Base-by-base conservation (phyloP, 2,329 filamentous ascomycete genomes). In the Apiospora phragmitis region DNA sequence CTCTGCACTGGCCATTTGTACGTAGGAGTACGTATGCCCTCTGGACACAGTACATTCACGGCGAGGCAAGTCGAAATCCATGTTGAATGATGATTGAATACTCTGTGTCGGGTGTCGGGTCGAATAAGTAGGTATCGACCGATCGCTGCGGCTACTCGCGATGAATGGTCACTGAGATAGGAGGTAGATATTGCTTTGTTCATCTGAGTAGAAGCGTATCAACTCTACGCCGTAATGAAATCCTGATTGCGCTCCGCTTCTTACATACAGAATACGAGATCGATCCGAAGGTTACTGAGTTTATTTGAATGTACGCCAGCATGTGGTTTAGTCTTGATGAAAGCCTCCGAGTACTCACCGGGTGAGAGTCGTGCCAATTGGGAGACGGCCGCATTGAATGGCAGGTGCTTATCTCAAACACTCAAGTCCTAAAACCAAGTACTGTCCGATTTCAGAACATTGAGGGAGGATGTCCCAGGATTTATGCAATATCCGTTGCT, bases 11-110 rank as follows among this genome's bases (percentile, higher is more conserved):
- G 26, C 32, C 9, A 59, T 47, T 29, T 67, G 38, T 24, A 71
- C 49, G 47, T 47, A 71, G n/a, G 68, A 71, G 26, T 71, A 71
- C 18, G 7, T 66, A 32, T 69, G 47, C 35, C 68, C 65, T 87
- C 86, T 59, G 29, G 51, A 59, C 6, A 59, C 51, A 21, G 16
- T n/a, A 21, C 35, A 59, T 3, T 59, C 16, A 9, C 18, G 51
- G 6, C 51, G 51, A 59, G 29, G 51, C 16, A 59, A 32, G 26
- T 35, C 4, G 51, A 59, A 59, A n/a, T 59, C 29, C 51, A 59
- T 59, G 16, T 7, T 35, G 29, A 59, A 35, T 35, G 29, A 18
- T 35, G 16, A 35, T 8, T 51, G 47, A 14, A 14, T 51, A 3
- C 47, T 51, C 14, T 21, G 14, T 26, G 12, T 51, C 24, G 11